Base-by-base conservation (phyloP, 352 stramenopile species). In the Phytopythium chamaehyphon region DNA sequence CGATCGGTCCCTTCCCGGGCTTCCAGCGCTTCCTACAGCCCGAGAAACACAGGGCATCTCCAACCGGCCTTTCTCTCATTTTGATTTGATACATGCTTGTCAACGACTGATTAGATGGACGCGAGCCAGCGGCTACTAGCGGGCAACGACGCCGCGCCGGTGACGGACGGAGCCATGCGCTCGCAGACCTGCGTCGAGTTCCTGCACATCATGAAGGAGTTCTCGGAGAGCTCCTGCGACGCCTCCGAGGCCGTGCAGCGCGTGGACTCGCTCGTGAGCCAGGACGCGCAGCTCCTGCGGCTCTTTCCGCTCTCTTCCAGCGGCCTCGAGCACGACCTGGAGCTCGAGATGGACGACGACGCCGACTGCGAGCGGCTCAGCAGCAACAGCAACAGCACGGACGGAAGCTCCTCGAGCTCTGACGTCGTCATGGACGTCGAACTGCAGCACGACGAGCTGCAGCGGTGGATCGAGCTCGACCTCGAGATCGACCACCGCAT, bases 141-240 rank as follows among this genome's bases (percentile, higher is more conserved):
- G 42, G 57, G 33, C 26, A 55, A 23, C 35, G 43, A 23, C 45
- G 53, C 21, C 18, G 35, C 35, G 33, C 22, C 33, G 19, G 39
- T 38, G 39, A 47, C 33, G 31, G 57, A 58, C 21, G 46, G 37
- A 26, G 61, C 70, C 50, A 74, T 81, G 66, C 69, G 63, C 47
- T 82, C 68, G 48, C 66, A 81, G 51, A 81, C 68, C 40, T 82
- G 73, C 51, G 63, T 79, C 28, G 76, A 81, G 57, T 87, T 87
- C 55, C 59, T 87, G 62, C 71, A 80, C 61, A 87, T 87, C 54
- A 87, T 87, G 76, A 83, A 83, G 47, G 76, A 87, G 59, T 87
- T 85, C 52, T 80, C 68, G 12, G 70, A 84, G 58, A 79, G 67
- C 45, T 85, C 73, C 24, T 87, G 76, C 63, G 68, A 78, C 52